Percentiles rank a stretch among this genome's conserved stretches.
phyloP scores from a whole-genome alignment of 306 rosid species.

The Cucumis sativus region Cucumber_9930_V3 NC_026658.2:24543501-24544000 shows the following conservation, averaged over 20 bases:
- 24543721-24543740: neutral
- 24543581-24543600: neutral
- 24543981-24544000: neutral
- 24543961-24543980: constrained; percentile 1
- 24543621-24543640: neutral
- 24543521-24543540: too few species aligned
- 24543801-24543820: neutral
- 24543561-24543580: neutral
- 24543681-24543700: neutral
- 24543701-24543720: neutral
- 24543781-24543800: neutral
- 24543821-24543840: neutral
- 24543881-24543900: neutral
- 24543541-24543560: neutral
- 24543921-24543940: neutral
- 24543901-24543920: neutral
- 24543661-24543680: neutral
- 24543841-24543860: neutral
- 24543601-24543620: neutral
- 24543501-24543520: neutral
- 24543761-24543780: neutral
- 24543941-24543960: neutral
- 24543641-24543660: neutral
- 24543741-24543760: neutral
- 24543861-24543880: neutral